Evolutionary conservation across 2,329 filamentous ascomycete genomes (phyloP).

Genomic region (Colletotrichum gloeosporioides): DNA sequence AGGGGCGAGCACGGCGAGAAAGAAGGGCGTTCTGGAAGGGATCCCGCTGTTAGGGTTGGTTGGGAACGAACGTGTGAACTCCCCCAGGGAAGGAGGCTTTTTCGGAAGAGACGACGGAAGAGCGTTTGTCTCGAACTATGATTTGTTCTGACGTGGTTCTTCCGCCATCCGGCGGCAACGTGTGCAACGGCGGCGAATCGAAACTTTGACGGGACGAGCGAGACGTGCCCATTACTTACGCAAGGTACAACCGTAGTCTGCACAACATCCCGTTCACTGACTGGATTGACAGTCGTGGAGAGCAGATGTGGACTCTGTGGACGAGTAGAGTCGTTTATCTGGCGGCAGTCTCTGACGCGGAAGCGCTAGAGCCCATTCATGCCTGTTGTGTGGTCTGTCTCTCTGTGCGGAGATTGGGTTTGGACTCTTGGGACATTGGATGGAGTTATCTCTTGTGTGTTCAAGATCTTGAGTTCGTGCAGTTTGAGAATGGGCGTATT

Average conservation of each 20-base stretch:
- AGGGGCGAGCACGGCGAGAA: not conserved
- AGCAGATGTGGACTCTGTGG: not conserved
- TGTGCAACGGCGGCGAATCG: not conserved
- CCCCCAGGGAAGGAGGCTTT: not conserved
- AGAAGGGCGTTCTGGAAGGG: not conserved
- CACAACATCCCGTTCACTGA: not conserved
- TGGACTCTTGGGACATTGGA: not conserved
- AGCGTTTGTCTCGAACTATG: not conserved
- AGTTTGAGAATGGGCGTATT: not conserved
- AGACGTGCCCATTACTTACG: not conserved
- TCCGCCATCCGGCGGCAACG: not conserved
- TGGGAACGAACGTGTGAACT: not conserved
- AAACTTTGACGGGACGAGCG: not conserved
- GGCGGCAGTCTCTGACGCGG: not conserved
- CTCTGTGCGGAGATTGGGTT: not conserved
- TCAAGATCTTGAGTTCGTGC: not conserved
- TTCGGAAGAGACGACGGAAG: not conserved
- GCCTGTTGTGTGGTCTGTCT: not conserved
- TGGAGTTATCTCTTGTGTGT: not conserved
- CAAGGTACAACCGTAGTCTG: not conserved
- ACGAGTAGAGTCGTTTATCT: not conserved
- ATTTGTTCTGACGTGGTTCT: not conserved
- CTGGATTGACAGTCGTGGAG: not conserved
- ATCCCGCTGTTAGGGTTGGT: conserved; percentile 1
- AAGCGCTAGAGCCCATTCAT: not conserved